Percentiles rank a stretch among this genome's conserved stretches.
Conservation (phyloP, 2,329 filamentous ascomycete species). For the Penicillium brasilianum region DNA sequence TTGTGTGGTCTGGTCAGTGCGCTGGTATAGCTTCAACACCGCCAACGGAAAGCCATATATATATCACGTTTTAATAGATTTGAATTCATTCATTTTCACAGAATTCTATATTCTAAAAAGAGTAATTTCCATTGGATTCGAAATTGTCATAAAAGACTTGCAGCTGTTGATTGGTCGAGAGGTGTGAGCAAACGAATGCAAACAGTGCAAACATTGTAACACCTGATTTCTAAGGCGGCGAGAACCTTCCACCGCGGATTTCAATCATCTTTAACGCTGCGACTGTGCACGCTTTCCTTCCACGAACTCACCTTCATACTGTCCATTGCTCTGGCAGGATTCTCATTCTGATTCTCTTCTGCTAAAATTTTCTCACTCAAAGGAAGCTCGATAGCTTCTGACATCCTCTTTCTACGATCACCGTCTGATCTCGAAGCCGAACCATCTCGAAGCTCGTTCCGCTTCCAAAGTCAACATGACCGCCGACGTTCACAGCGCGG, state of each 20-base stretch:
- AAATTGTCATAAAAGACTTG: background rate
- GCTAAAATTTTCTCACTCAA: background rate
- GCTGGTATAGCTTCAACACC: background rate
- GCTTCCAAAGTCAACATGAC: conserved; percentile 35
- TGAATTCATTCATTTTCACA: background rate
- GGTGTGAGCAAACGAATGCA: background rate
- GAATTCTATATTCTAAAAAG: background rate
- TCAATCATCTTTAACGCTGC: background rate
- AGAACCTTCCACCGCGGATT: conserved; percentile 8
- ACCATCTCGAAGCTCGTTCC: background rate
- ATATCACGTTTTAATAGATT: background rate
- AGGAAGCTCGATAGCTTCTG: background rate
- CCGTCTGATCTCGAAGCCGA: background rate
- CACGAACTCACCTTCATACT: background rate
- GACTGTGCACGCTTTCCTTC: conserved; percentile 1
- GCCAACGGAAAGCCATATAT: background rate
- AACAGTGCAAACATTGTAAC: conserved; percentile 17
- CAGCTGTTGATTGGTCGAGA: background rate
- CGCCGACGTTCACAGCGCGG: conserved; percentile 40
- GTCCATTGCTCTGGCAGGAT: background rate
- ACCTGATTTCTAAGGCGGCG: conserved; percentile 22
- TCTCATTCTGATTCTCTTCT: background rate
- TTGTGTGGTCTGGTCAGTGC: too few relatives aligned
- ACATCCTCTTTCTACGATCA: background rate
- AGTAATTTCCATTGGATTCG: background rate